Percentiles rank a stretch among this genome's conserved stretches.
These are phyloP conservation scores for Hypoxylon intermedium DNA, from an alignment of 495 filamentous ascomycete genomes.

Conservation along the genomic window DNA sequence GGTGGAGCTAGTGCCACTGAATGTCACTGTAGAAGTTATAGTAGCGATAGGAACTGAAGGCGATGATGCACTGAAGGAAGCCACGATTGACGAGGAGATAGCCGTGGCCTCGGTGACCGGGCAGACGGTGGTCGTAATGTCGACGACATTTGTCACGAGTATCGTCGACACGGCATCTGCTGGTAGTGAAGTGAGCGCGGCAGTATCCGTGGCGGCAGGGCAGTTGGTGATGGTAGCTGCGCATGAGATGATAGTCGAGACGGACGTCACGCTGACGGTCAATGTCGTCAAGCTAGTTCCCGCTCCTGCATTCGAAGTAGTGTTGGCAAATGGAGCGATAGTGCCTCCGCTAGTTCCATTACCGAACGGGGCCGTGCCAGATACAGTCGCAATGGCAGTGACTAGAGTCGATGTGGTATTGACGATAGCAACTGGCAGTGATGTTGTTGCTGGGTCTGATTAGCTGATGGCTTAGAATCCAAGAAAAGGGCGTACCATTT, in stretches of 20 bases:
- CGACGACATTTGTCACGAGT: conserved; percentile 36
- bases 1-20: background rate
- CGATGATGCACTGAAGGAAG: conserved; percentile 19
- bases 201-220: conserved; percentile 26
- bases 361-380: background rate
- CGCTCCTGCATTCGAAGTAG: conserved; percentile 9
- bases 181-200: conserved; percentile 28
- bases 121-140: conserved; percentile 41
- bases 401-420: conserved; percentile 3
- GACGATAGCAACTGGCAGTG: background rate
- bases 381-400: background rate
- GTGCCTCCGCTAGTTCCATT: background rate
- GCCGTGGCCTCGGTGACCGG: conserved; percentile 33
- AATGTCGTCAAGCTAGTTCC: conserved; percentile 28
- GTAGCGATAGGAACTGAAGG: background rate
- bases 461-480: background rate
- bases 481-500: background rate
- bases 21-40: background rate
- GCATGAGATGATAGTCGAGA: conserved; percentile 39
- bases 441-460: background rate
- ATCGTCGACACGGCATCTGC: conserved; percentile 34
- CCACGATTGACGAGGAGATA: conserved; percentile 38
- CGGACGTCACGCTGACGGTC: conserved; percentile 34
- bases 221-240: conserved; percentile 31
- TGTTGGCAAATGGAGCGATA: conserved; percentile 17